A percentile compares a stretch with the other conserved stretches of the same genome.
Evolutionary conservation across 805 yeast genomes (phyloP).

Genomic region (Candida coleopterorum): DNA sequence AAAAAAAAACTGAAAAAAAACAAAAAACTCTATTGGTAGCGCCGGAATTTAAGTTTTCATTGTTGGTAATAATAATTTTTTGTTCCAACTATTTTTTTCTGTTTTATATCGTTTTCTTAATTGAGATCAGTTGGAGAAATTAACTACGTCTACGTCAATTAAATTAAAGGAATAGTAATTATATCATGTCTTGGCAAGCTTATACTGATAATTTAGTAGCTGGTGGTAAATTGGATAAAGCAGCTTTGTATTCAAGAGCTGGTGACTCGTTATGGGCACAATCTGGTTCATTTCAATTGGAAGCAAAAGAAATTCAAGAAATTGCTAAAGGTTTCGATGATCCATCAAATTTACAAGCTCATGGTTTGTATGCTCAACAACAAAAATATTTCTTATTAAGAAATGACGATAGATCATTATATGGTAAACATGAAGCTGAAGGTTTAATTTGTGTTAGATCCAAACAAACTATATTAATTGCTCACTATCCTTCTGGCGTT

Average conservation of each 20-base stretch:
- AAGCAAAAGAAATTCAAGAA: conserved; percentile 64
- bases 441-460: conserved; percentile 92
- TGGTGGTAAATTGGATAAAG: conserved; percentile 85
- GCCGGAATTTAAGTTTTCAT: too few species aligned
- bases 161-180: too few species aligned
- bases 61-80: too few species aligned
- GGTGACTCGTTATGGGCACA: conserved; percentile 96
- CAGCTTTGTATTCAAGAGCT: conserved; percentile 89
- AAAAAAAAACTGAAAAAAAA: conserved; percentile 10
- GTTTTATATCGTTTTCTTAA: not conserved
- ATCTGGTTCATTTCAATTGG: conserved; percentile 60
- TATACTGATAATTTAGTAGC: conserved; percentile 90
- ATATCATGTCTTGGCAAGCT: conserved; percentile 52
- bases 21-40: not conserved
- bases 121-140: too few species aligned
- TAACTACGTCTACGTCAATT: too few species aligned
- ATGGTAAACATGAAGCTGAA: conserved; percentile 84
- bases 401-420: conserved; percentile 90
- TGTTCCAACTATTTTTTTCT: not conserved
- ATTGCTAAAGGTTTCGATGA: conserved; percentile 78
- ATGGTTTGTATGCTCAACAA: conserved; percentile 81
- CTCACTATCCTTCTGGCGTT: conserved; percentile 89
- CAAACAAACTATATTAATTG: conserved; percentile 84
- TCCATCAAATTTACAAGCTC: conserved; percentile 73
- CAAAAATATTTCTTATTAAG: conserved; percentile 82